Conservation (phyloP, 1,284 basidiomycete genomes). For the Tilletia caries region DNA sequence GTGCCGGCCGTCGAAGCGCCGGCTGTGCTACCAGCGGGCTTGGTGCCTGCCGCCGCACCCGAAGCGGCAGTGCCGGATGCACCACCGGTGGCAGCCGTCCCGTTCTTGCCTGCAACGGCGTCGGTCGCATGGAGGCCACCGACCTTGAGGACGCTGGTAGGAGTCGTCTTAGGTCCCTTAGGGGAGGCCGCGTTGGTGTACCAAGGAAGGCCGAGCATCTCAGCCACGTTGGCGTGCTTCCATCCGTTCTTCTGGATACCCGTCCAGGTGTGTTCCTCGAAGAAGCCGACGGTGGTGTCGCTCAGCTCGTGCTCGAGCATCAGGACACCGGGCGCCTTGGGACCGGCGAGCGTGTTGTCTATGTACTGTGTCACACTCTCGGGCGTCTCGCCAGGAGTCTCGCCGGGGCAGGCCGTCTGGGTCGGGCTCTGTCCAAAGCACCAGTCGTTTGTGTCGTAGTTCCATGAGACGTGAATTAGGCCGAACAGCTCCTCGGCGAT, state of each 20-base stretch:
- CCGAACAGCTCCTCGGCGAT: slow-evolving; percentile 52
- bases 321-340: slow-evolving; percentile 65
- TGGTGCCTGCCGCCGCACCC: not conserved
- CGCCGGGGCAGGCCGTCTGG: slow-evolving; percentile 26
- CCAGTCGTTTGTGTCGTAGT: slow-evolving; percentile 48
- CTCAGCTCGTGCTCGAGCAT: slow-evolving; percentile 78
- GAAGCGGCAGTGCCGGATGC: not conserved
- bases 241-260: slow-evolving; percentile 67
- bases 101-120: not conserved
- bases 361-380: slow-evolving; percentile 25
- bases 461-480: slow-evolving; percentile 72
- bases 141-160: slow-evolving; percentile 11
- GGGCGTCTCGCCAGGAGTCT: slow-evolving; percentile 25
- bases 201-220: slow-evolving; percentile 30
- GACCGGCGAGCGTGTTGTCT: slow-evolving; percentile 22
- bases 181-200: slow-evolving; percentile 33
- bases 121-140: not conserved
- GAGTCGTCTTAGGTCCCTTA: not conserved
- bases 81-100: not conserved
- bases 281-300: slow-evolving; percentile 64
- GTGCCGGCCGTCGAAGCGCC: too few relatives aligned
- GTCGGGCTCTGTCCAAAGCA: slow-evolving; percentile 17
- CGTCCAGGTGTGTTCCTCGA: slow-evolving; percentile 65
- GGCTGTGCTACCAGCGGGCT: too few relatives aligned
- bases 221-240: slow-evolving; percentile 53